Percentiles rank a stretch among this genome's conserved stretches.
Conservation (phyloP, 1,139 yeast genomes). For the Arxiozyma slooffiae region DNA sequence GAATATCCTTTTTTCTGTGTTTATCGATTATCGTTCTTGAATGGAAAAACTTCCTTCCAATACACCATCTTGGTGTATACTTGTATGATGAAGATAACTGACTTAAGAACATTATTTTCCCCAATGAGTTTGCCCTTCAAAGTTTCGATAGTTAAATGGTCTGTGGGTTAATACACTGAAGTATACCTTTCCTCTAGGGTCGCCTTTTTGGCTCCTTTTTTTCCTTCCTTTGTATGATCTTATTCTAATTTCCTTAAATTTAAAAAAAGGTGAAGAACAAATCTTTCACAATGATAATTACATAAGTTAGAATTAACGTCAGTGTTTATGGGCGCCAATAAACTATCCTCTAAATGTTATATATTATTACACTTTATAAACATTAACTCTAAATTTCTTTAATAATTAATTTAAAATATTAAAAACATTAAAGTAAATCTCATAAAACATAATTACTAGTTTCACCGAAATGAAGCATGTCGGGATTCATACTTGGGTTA, state of each 20-base stretch:
- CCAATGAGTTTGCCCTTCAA: not conserved
- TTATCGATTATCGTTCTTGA: not conserved
- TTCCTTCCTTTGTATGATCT: not conserved
- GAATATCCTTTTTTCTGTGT: slow-evolving; percentile 25
- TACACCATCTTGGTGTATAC: not conserved
- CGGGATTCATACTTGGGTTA: slow-evolving; percentile 27
- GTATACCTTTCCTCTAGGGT: not conserved
- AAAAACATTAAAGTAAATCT: not conserved
- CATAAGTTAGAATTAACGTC: no score
- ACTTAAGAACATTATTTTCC: not conserved
- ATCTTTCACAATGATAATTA: not conserved
- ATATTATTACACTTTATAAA: no score
- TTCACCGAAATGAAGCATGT: slow-evolving; percentile 31
- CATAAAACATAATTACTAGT: slow-evolving; percentile 27
- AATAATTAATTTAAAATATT: no score
- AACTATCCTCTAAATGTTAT: no score
- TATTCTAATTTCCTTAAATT: not conserved
- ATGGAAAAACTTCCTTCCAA: not conserved
- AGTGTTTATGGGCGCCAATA: no score
- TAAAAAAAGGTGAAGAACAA: no score
- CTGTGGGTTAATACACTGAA: not conserved
- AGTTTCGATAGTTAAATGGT: not conserved
- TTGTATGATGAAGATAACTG: slow-evolving; percentile 5
- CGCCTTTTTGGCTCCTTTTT: not conserved
- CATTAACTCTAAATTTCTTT: not conserved